A percentile compares a stretch with the other conserved stretches of the same genome.
These are phyloP conservation scores for Glaciozyma antarctica DNA, from an alignment of 768 basidiomycete genomes.

Conservation along the genomic window DNA sequence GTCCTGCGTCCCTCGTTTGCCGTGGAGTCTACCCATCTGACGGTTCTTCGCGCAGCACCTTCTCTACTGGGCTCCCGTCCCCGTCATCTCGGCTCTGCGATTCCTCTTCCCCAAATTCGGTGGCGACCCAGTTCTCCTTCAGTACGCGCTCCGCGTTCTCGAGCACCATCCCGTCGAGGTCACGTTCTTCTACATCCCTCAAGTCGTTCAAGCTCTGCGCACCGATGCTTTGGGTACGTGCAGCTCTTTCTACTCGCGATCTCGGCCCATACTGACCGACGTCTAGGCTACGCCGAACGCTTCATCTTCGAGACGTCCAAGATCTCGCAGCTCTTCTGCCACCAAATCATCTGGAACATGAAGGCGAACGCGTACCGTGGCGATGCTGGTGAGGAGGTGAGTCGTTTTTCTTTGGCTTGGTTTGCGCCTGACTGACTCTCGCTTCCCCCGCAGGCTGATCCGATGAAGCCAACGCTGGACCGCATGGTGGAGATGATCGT, in stretches of 20 bases:
- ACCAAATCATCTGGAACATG: slow-evolving; percentile 99
- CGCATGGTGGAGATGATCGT: slow-evolving; percentile 71
- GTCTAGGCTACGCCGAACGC: slow-evolving; percentile 74
- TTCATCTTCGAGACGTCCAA: slow-evolving; percentile 97
- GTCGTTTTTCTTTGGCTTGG: slow-evolving; percentile 32
- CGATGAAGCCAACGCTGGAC: slow-evolving; percentile 94
- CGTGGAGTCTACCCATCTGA: slow-evolving; percentile 2
- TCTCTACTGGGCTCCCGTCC: slow-evolving; percentile 76
- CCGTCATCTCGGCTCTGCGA: slow-evolving; percentile 51
- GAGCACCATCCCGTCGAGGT: slow-evolving; percentile 89
- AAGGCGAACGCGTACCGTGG: slow-evolving; percentile 95
- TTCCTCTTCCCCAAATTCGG: slow-evolving; percentile 72
- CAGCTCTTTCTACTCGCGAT: neutral
- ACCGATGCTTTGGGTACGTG: slow-evolving; percentile 71
- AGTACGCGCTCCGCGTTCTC: slow-evolving; percentile 91
- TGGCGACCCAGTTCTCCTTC: slow-evolving; percentile 73
- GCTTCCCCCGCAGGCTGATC: slow-evolving; percentile 59
- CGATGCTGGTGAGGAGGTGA: slow-evolving; percentile 71
- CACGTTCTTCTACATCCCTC: slow-evolving; percentile 98
- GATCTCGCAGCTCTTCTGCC: slow-evolving; percentile 94
- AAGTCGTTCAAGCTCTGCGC: slow-evolving; percentile 91
- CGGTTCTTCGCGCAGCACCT: slow-evolving; percentile 53
- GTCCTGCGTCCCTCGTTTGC: neutral
- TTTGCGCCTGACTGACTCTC: neutral
- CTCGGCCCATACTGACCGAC: neutral